These are phyloP conservation scores for Penicillium sp. DNA, from an alignment of 2,329 filamentous ascomycete genomes.

Conservation along the genomic window DNA sequence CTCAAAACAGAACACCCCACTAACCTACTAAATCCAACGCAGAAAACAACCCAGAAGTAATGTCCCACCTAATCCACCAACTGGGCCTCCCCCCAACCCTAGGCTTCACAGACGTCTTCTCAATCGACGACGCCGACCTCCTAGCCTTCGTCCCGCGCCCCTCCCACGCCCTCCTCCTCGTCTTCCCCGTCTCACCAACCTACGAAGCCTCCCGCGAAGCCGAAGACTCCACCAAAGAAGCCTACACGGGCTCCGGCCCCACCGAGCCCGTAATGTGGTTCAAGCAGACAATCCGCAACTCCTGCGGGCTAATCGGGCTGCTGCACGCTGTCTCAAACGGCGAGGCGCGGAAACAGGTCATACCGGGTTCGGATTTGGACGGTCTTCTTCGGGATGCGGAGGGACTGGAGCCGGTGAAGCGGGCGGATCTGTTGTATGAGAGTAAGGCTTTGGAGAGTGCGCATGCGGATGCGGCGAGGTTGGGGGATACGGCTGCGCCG, in stretches of 20 bases:
- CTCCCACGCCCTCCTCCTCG: conserved; percentile 80
- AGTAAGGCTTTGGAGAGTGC: conserved; percentile 71
- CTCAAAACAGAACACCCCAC: conserved; percentile 1
- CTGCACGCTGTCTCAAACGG: conserved; percentile 81
- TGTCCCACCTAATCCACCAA: conserved; percentile 75
- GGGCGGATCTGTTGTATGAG: conserved; percentile 72
- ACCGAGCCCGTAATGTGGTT: conserved; percentile 85
- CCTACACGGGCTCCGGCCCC: conserved; percentile 66
- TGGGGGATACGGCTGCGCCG: conserved; percentile 76
- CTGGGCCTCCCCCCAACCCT: conserved; percentile 78
- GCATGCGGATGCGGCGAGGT: conserved; percentile 70
- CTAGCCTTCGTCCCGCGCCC: conserved; percentile 85
- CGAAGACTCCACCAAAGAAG: conserved; percentile 63
- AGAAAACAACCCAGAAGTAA: conserved; percentile 81
- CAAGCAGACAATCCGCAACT: conserved; percentile 89
- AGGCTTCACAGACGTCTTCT: conserved; percentile 86
- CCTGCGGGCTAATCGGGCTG: conserved; percentile 85
- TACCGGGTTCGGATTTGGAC: conserved; percentile 45
- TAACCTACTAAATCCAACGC: conserved; percentile 12
- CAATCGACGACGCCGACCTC: conserved; percentile 77
- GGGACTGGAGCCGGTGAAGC: conserved; percentile 60
- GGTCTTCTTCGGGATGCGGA: conserved; percentile 66
- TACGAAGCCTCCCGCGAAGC: conserved; percentile 73
- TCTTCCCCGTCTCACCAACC: conserved; percentile 76
- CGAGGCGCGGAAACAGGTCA: conserved; percentile 59